Evolutionary conservation across 2,329 filamentous ascomycete genomes (phyloP).

Genomic region (Fusarium globosum): DNA sequence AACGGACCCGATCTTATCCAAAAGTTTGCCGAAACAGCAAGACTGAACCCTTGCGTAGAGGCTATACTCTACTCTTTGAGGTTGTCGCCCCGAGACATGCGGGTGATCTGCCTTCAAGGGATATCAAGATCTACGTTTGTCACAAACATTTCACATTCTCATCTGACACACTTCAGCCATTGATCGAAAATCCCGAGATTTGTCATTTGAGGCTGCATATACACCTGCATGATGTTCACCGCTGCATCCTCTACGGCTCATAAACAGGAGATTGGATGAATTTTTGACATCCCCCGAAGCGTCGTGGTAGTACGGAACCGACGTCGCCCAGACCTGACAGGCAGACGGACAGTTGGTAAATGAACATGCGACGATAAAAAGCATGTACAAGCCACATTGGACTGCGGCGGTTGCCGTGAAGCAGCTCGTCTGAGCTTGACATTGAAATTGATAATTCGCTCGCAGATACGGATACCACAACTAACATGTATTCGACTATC

Average conservation of each 20-base stretch:
- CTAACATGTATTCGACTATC: not conserved
- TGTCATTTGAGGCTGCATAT: not conserved
- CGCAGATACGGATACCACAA: not conserved
- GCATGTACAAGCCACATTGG: not conserved
- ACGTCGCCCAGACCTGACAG: not conserved
- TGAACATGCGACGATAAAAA: conserved; percentile 1
- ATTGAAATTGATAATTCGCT: not conserved
- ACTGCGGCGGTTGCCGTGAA: not conserved
- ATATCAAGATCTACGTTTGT: conserved; percentile 22
- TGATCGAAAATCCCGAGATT: not conserved
- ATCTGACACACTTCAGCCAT: conserved; percentile 1
- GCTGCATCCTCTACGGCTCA: not conserved
- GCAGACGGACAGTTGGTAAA: not conserved
- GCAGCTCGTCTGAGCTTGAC: conserved; percentile 6
- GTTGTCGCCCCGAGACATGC: conserved; percentile 23
- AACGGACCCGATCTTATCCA: not conserved
- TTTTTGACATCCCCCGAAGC: not conserved
- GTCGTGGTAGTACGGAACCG: not conserved
- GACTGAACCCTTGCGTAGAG: conserved; percentile 3
- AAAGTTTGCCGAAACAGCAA: not conserved
- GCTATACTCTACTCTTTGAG: not conserved
- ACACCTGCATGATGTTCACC: not conserved
- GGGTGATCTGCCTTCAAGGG: conserved; percentile 22
- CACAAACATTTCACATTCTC: conserved; percentile 35
- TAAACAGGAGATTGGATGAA: not conserved